Evolutionary conservation across 169 alveolate species (phyloP).

Genomic region (Neospora caninum): DNA sequence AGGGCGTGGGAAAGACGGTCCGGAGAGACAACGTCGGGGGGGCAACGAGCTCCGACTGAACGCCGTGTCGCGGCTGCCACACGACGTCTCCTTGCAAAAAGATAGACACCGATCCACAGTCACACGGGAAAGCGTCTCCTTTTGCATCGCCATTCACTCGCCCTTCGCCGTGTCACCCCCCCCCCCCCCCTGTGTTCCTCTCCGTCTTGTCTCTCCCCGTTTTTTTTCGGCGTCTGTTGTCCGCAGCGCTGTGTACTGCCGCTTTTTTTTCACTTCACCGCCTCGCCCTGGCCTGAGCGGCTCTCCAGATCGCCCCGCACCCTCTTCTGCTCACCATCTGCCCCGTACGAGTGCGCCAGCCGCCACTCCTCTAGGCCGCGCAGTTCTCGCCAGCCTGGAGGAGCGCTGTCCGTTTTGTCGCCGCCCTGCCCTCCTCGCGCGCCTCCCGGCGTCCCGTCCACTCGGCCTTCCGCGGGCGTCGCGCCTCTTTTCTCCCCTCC

Average conservation of each 20-base stretch:
- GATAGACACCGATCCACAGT: too few species aligned
- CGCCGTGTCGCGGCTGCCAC: too few species aligned
- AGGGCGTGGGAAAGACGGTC: too few species aligned
- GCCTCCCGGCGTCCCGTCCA: not conserved
- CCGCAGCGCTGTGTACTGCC: too few species aligned
- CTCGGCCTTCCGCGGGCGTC: not conserved
- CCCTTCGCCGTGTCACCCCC: not conserved
- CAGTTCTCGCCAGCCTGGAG: not conserved
- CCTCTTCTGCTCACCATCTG: not conserved
- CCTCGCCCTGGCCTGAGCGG: not conserved
- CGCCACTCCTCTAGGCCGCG: not conserved
- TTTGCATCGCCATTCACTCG: too few species aligned
- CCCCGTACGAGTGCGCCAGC: constrained; percentile 5
- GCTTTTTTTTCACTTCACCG: not conserved
- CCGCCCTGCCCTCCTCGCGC: not conserved
- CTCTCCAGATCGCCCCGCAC: not conserved
- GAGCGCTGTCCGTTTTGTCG: not conserved
- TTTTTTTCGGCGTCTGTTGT: too few species aligned
- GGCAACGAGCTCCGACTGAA: too few species aligned
- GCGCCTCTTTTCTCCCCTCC: not conserved
- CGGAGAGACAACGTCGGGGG: too few species aligned
- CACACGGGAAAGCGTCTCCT: too few species aligned
- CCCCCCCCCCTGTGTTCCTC: not conserved
- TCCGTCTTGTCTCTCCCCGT: too few species aligned
- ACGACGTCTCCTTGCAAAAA: too few species aligned